Evolutionary conservation across 345 rosid species (phyloP), one percentile per base, ranked within the genome.

Genomic region (thale cress (Arabidopsis thaliana)): DNA sequence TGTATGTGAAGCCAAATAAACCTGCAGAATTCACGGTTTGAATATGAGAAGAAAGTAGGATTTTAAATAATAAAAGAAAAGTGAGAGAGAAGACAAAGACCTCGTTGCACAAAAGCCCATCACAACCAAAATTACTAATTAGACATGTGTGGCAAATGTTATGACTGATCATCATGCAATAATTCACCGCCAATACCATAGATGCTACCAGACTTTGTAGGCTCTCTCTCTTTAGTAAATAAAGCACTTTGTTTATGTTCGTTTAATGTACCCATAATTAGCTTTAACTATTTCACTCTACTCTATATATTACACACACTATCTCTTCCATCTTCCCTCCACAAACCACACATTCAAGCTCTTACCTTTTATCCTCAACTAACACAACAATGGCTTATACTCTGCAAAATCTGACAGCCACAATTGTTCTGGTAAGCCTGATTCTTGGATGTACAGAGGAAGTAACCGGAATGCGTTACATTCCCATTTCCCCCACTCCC

Each of bases 391-490:
- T 67, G 68, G 30, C 61, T 50, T 67, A 32, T 32, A 33, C 50
- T 61, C 41, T 52, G 48, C 40, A 59, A 50, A 41, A 28, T 33
- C 4, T 60, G 32, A 52, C 49, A 13, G 2, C 64, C 8, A 41
- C 64, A 60, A 11, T 42, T 36, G 7, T 61, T 69, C 16, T 76
- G 36, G 48, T 61, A 61, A 62, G 51, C 52, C 22, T 78, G 73
- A 14, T 63, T 66, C 51, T 86, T 44, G 80, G 77, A 5, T 33
- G 71, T 63, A 66, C 81, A 0, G 63, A 66, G 28, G 76, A 72
- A 65, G 87, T 79, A 30, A 60, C 66, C 12, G 90, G 80, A 36
- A 76, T 71, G 23, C 84, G 86, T 49, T 50, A 77, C 40, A 53
- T 68, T 62, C 82, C 85, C 0, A 4, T 52, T 41, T 60, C 70